Conservation (phyloP, 129 eudicot species). For the Calendula officinalis region DNA sequence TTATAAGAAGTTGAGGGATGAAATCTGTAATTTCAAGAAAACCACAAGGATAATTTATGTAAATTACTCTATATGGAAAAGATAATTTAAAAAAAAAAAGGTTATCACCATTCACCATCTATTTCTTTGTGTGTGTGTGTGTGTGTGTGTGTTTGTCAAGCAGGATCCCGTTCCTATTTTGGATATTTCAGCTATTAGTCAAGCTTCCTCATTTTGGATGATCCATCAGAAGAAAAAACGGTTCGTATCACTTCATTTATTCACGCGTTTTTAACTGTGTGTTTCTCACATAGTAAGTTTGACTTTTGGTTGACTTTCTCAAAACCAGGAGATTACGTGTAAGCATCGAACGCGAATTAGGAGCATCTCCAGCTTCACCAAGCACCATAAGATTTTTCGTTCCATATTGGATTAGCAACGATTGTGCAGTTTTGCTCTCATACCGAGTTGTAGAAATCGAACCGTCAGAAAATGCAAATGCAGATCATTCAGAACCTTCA, state of each 20-base stretch:
- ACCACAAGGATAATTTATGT: too few species aligned
- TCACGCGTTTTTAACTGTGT: constrained; percentile 10
- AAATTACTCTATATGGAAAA: too few species aligned
- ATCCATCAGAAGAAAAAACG: constrained; percentile 71
- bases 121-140: too few species aligned
- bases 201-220: constrained; percentile 91
- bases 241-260: constrained; percentile 35
- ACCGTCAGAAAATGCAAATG: constrained; percentile 62
- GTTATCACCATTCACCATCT: too few species aligned
- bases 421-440: constrained; percentile 56
- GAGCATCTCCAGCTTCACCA: constrained; percentile 79
- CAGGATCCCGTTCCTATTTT: constrained; percentile 89
- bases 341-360: constrained; percentile 95
- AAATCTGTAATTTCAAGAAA: too few species aligned
- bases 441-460: constrained; percentile 93
- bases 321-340: constrained; percentile 93
- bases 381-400: constrained; percentile 86
- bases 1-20: too few species aligned
- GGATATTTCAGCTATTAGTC: constrained; percentile 66
- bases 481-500: not conserved
- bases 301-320: not conserved
- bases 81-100: too few species aligned
- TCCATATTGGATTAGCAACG: constrained; percentile 92
- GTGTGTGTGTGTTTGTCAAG: not conserved
- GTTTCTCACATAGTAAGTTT: constrained; percentile 1